Conservation (phyloP, 495 filamentous ascomycete genomes). For the Talaromyces stipitatus region DNA sequence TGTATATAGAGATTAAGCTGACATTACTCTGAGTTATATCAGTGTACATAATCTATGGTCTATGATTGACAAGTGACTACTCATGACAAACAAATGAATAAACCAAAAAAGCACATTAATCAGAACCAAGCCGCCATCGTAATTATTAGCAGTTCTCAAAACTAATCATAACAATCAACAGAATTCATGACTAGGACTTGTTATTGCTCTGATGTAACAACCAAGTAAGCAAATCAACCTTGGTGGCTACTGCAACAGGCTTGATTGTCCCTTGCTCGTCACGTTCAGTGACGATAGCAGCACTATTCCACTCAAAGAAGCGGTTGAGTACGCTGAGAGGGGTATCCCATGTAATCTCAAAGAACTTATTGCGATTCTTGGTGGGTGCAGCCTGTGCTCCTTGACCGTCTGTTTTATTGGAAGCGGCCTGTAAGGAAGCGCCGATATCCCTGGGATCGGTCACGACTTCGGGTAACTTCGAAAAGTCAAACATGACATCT, state of each 20-base stretch:
- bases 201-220: slow-evolving; percentile 60
- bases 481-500: slow-evolving; percentile 96
- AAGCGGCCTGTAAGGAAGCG: slow-evolving; percentile 7
- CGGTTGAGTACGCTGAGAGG: slow-evolving; percentile 72
- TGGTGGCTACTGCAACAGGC: slow-evolving; percentile 87
- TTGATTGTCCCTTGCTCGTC: slow-evolving; percentile 53
- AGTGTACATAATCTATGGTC: neutral
- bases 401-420: neutral
- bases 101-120: neutral
- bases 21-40: neutral
- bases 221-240: slow-evolving; percentile 92
- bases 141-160: no score
- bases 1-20: neutral
- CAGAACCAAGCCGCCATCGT: neutral
- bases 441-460: slow-evolving; percentile 67
- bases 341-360: slow-evolving; percentile 90
- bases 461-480: slow-evolving; percentile 75
- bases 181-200: neutral
- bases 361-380: slow-evolving; percentile 60
- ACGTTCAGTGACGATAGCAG: slow-evolving; percentile 82
- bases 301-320: slow-evolving; percentile 97
- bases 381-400: slow-evolving; percentile 8
- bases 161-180: no score
- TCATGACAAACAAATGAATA: neutral
- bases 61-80: neutral